Conservation (phyloP, 371 early-diverging fungal genomes). For the Rozella allomycis region DNA sequence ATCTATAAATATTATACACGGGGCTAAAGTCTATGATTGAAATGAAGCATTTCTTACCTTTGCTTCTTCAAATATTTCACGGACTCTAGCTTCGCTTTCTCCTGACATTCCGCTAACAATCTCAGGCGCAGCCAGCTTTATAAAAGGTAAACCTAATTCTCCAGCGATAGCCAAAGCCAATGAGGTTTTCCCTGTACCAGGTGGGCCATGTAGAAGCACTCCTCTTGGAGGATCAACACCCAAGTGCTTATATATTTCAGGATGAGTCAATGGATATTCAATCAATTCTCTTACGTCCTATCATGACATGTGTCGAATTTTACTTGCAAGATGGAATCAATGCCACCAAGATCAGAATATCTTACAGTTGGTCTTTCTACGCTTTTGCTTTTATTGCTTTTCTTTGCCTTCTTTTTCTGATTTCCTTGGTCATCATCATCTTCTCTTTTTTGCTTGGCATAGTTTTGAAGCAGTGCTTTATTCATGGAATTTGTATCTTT, state of each 20-base stretch:
- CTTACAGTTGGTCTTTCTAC: neutral
- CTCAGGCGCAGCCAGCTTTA: conserved; percentile 94
- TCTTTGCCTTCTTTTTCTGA: neutral
- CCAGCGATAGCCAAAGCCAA: conserved; percentile 96
- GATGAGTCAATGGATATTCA: conserved; percentile 88
- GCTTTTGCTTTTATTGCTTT: neutral
- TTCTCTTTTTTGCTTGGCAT: no score
- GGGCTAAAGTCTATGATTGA: conserved; percentile 43
- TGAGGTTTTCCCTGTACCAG: conserved; percentile 97
- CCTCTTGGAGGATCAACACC: conserved; percentile 94
- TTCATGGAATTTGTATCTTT: no score
- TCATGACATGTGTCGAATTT: no score
- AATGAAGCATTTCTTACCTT: conserved; percentile 17
- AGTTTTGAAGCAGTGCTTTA: no score
- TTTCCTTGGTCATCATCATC: no score
- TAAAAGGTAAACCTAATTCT: conserved; percentile 79
- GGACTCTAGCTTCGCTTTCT: conserved; percentile 95
- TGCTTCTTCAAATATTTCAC: conserved; percentile 94
- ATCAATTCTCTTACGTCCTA: conserved; percentile 86
- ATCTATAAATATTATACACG: conserved; percentile 96
- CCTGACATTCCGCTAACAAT: conserved; percentile 97
- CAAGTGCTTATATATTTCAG: conserved; percentile 80
- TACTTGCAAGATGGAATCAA: conserved; percentile 3
- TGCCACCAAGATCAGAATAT: neutral
- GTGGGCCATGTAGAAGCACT: conserved; percentile 94